Conservation (phyloP, 148 eudicot genomes). For the Diospyros kaki region DNA sequence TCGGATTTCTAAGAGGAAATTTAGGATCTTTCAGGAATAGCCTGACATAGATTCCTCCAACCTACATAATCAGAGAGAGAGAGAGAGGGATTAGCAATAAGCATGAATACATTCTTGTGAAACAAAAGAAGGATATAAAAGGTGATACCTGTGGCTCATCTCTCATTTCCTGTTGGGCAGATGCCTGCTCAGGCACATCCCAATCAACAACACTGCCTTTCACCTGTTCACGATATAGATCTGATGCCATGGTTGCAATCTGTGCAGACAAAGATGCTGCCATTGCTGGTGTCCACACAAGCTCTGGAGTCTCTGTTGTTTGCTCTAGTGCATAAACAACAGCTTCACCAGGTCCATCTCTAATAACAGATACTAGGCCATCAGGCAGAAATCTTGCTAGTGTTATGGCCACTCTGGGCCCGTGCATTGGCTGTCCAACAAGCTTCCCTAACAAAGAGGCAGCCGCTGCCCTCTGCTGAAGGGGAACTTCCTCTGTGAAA, state of each 20-base stretch:
- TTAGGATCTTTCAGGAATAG: slow-evolving; percentile 95
- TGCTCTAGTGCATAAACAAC: slow-evolving; percentile 86
- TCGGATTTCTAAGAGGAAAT: slow-evolving; percentile 95
- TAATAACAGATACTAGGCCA: slow-evolving; percentile 82
- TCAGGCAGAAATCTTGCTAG: slow-evolving; percentile 94
- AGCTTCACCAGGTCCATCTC: slow-evolving; percentile 99
- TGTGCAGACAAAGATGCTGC: slow-evolving; percentile 95
- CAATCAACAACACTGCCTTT: slow-evolving; percentile 95
- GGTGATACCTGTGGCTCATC: slow-evolving; percentile 94
- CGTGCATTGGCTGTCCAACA: slow-evolving; percentile 98
- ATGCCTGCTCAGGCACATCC: slow-evolving; percentile 97
- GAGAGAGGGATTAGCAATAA: slow-evolving; percentile 10
- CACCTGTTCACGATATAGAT: slow-evolving; percentile 82
- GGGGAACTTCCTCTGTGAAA: slow-evolving; percentile 76
- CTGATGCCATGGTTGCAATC: slow-evolving; percentile 93
- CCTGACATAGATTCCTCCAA: slow-evolving; percentile 94
- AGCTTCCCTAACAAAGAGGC: slow-evolving; percentile 95
- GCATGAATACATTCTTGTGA: slow-evolving; percentile 1
- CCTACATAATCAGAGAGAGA: slow-evolving; percentile 40
- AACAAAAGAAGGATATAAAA: not conserved
- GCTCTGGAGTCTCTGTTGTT: slow-evolving; percentile 98
- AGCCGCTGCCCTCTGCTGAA: slow-evolving; percentile 95
- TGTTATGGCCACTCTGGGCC: slow-evolving; percentile 96
- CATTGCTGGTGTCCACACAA: slow-evolving; percentile 99
- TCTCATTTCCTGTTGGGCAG: slow-evolving; percentile 92